These are phyloP conservation scores for Ogataea polymorpha DNA, from an alignment of 805 yeast species.

Conservation along the genomic window DNA sequence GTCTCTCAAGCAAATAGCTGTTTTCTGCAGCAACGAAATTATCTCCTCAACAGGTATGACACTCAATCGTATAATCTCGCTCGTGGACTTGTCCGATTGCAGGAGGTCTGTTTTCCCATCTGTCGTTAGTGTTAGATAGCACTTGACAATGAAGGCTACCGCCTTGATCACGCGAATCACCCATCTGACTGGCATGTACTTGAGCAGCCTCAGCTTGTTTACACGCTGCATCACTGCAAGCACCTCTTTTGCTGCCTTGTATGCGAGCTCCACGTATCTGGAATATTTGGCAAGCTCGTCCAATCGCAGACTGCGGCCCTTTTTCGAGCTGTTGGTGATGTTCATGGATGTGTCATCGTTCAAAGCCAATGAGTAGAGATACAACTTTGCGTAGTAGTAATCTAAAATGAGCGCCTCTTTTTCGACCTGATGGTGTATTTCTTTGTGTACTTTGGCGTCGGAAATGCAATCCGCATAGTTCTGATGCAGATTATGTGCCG, in stretches of 20 bases:
- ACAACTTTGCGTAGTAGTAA: constrained; percentile 78
- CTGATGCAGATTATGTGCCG: constrained; percentile 33
- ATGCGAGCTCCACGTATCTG: constrained; percentile 76
- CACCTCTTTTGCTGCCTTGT: constrained; percentile 78
- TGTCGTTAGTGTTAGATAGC: constrained; percentile 61
- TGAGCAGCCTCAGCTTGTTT: constrained; percentile 57
- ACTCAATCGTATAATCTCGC: constrained; percentile 46
- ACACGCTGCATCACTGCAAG: constrained; percentile 68
- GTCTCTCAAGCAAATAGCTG: constrained; percentile 72
- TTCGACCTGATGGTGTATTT: constrained; percentile 46
- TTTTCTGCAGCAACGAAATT: constrained; percentile 59
- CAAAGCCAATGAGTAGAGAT: constrained; percentile 79
- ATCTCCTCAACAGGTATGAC: constrained; percentile 72
- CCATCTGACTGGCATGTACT: constrained; percentile 92
- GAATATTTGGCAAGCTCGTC: constrained; percentile 74
- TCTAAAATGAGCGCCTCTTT: constrained; percentile 76
- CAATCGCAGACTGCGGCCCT: constrained; percentile 42
- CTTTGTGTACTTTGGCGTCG: constrained; percentile 37
- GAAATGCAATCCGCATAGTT: constrained; percentile 5
- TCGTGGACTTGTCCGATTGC: constrained; percentile 10
- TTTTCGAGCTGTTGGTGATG: constrained; percentile 28
- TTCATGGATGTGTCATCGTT: constrained; percentile 42
- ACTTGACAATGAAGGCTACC: constrained; percentile 85
- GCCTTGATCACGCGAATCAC: constrained; percentile 81
- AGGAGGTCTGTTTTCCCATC: constrained; percentile 7